phyloP scores from a whole-genome alignment of 768 basidiomycete genomes.

The Mycena floridula region DNA sequence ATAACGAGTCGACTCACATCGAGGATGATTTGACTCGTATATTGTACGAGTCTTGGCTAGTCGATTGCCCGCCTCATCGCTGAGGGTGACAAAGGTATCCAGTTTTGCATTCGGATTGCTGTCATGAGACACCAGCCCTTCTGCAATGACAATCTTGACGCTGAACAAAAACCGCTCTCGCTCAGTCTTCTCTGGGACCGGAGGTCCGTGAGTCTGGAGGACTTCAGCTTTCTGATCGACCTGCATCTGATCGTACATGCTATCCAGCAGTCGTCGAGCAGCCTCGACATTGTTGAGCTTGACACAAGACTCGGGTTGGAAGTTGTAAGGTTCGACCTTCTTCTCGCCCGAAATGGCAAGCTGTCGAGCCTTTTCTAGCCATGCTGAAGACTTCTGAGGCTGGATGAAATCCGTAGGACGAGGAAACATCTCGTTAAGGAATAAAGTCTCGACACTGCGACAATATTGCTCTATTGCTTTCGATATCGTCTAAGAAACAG shows the following conservation, averaged over 20 bases:
- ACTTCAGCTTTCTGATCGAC: slow-evolving; percentile 79
- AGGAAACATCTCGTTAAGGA: slow-evolving; percentile 94
- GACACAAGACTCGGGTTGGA: slow-evolving; percentile 89
- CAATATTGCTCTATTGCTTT: slow-evolving; percentile 93
- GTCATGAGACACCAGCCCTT: slow-evolving; percentile 76
- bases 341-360: slow-evolving; percentile 77
- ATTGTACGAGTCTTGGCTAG: slow-evolving; percentile 94
- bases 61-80: slow-evolving; percentile 85
- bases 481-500: slow-evolving; percentile 64
- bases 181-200: slow-evolving; percentile 66
- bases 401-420: slow-evolving; percentile 72
- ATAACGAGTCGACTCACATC: slow-evolving; percentile 54
- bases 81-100: slow-evolving; percentile 92
- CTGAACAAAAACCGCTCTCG: slow-evolving; percentile 78
- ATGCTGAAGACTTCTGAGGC: slow-evolving; percentile 82
- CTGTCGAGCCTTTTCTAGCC: slow-evolving; percentile 81
- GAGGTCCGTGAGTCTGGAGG: slow-evolving; percentile 50
- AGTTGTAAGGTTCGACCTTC: slow-evolving; percentile 93
- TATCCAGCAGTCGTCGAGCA: slow-evolving; percentile 84
- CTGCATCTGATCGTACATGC: slow-evolving; percentile 88
- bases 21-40: slow-evolving; percentile 84
- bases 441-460: slow-evolving; percentile 77
- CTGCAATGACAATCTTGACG: slow-evolving; percentile 89
- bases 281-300: slow-evolving; percentile 97
- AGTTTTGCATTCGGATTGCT: slow-evolving; percentile 71